phyloP scores from a whole-genome alignment of 1,284 basidiomycete species.

The Boletellus deceptivus region DNA sequence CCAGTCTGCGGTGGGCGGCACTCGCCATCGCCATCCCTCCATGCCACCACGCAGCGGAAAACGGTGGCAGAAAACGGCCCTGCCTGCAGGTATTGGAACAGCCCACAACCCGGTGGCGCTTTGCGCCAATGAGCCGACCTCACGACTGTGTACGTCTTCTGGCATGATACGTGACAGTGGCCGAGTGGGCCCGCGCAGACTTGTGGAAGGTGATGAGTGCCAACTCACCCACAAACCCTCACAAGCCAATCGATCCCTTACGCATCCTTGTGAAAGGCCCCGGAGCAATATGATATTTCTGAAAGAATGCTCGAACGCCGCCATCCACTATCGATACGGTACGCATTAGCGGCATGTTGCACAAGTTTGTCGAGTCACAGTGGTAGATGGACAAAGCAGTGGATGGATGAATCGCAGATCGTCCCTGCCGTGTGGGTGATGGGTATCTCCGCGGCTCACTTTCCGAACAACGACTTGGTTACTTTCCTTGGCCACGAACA shows the following conservation, averaged over 20 bases:
- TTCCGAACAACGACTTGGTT: no score
- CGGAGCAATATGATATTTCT: neutral
- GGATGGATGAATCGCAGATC: no score
- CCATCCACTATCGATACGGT: neutral
- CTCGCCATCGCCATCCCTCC: slow-evolving; percentile 8
- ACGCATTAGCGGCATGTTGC: neutral
- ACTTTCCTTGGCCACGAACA: no score
- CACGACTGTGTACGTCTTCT: neutral
- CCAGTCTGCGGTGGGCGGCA: neutral
- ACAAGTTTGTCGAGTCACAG: neutral
- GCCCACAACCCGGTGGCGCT: neutral
- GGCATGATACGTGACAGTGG: neutral
- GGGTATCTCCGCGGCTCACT: no score
- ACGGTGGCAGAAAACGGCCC: neutral
- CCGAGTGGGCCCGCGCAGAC: neutral
- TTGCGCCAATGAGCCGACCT: slow-evolving; percentile 8
- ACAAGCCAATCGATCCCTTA: neutral
- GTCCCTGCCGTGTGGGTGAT: no score
- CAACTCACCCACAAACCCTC: neutral
- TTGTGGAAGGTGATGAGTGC: neutral
- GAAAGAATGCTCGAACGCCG: neutral
- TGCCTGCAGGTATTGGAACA: slow-evolving; percentile 1
- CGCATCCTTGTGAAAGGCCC: slow-evolving; percentile 2
- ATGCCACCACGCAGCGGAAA: neutral
- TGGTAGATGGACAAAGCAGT: no score